Percentiles rank a stretch among this genome's conserved stretches.
phyloP scores from a whole-genome alignment of 495 filamentous ascomycete species.

The Talaromyces adpressus region DNA sequence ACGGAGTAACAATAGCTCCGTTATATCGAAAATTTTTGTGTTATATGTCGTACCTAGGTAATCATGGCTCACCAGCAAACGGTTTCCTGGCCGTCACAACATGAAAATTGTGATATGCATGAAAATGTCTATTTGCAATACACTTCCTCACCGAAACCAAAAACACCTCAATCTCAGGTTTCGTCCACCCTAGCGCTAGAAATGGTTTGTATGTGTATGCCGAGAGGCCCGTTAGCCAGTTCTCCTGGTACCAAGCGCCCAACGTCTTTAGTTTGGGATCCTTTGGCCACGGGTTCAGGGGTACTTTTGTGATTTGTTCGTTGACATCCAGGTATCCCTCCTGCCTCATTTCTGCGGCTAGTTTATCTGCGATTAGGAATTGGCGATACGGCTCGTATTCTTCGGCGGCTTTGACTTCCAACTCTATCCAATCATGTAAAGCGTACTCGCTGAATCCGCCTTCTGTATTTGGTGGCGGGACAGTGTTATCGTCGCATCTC shows the following conservation, averaged over 20 bases:
- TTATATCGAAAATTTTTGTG: background rate
- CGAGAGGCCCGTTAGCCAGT: conserved; percentile 34
- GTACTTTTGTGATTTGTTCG: conserved; percentile 47
- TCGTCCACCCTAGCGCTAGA: conserved; percentile 37
- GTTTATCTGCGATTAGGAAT: conserved; percentile 40
- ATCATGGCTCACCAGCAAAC: conserved; percentile 13
- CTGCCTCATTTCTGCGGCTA: conserved; percentile 50
- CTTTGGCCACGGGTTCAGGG: conserved; percentile 53
- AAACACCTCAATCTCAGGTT: conserved; percentile 48
- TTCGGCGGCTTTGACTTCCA: conserved; percentile 41
- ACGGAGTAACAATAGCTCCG: background rate
- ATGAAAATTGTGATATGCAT: conserved; percentile 47
- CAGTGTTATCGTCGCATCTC: conserved; percentile 54
- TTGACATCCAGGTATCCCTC: conserved; percentile 59
- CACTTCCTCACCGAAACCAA: conserved; percentile 51
- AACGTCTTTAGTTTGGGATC: conserved; percentile 45
- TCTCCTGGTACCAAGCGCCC: conserved; percentile 35
- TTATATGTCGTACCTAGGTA: background rate
- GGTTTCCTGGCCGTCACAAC: conserved; percentile 53
- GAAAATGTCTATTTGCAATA: conserved; percentile 46
- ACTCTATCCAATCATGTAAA: conserved; percentile 45
- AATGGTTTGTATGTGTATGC: conserved; percentile 43
- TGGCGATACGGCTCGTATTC: conserved; percentile 43
- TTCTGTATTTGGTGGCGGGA: conserved; percentile 36
- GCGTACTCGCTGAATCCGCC: conserved; percentile 34